Conservation (phyloP, 148 eudicot genomes). For the Silene conica region DNA sequence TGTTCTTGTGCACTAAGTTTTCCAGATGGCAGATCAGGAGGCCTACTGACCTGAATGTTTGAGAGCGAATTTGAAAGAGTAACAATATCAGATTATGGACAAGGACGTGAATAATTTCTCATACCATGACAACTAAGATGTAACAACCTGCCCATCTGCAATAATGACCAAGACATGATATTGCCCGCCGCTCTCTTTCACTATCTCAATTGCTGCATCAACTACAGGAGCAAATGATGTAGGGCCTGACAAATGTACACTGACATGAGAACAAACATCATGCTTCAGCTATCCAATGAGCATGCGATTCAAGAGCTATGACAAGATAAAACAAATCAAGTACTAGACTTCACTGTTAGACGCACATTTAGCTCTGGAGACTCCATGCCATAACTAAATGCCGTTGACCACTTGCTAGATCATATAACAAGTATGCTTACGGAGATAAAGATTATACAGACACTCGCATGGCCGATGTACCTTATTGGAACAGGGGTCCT, state of each 20-base stretch:
- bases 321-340: background rate
- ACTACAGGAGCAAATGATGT: conserved; percentile 76
- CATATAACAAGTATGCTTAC: background rate
- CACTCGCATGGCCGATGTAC: background rate
- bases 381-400: background rate
- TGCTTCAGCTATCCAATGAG: background rate
- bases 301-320: background rate
- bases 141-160: conserved; percentile 76
- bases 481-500: background rate
- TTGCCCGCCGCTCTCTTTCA: conserved; percentile 56
- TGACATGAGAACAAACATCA: conserved; percentile 20
- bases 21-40: conserved; percentile 41
- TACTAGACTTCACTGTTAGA: background rate
- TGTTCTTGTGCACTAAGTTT: conserved; percentile 68
- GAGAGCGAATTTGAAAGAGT: background rate
- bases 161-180: conserved; percentile 79
- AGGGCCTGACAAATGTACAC: conserved; percentile 47
- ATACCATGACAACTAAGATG: conserved; percentile 5
- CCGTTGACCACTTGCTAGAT: background rate
- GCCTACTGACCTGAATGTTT: conserved; percentile 47
- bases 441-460: background rate
- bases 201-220: conserved; percentile 72
- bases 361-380: background rate
- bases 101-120: background rate
- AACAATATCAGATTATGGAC: background rate